Percentiles rank a stretch among this genome's conserved stretches.
These are phyloP conservation scores for Auricularia cornea DNA, from an alignment of 768 basidiomycete species.

Conservation along the genomic window DNA sequence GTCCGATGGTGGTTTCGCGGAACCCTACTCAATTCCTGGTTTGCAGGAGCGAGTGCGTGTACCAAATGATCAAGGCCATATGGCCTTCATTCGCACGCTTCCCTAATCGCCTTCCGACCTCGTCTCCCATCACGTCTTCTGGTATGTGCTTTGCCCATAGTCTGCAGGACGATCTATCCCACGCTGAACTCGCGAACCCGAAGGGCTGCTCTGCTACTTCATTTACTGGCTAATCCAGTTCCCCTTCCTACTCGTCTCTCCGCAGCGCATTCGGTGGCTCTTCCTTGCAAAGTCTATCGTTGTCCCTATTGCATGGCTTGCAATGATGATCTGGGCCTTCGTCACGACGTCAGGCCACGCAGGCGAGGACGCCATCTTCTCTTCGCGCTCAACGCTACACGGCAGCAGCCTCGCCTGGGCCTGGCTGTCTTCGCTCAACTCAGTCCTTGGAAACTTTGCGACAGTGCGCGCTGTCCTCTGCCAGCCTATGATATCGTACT, in stretches of 20 bases:
- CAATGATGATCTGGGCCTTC: constrained; percentile 75
- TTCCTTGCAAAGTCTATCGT: constrained; percentile 55
- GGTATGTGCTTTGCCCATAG: constrained; percentile 16
- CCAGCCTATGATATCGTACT: too few species aligned
- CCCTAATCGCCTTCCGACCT: constrained; percentile 52
- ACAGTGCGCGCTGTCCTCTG: constrained; percentile 23
- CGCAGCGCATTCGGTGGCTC: constrained; percentile 61
- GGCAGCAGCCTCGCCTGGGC: constrained; percentile 62
- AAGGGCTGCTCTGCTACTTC: constrained; percentile 58
- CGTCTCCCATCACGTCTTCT: constrained; percentile 53
- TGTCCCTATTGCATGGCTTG: constrained; percentile 32
- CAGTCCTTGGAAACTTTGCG: constrained; percentile 64
- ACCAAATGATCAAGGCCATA: constrained; percentile 51
- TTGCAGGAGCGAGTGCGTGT: constrained; percentile 61
- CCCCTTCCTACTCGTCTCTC: constrained; percentile 67
- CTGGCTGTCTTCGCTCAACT: constrained; percentile 71
- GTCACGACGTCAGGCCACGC: constrained; percentile 47
- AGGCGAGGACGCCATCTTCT: constrained; percentile 46
- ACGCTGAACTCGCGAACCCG: too few species aligned
- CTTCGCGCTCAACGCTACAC: constrained; percentile 39
- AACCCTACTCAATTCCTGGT: too few species aligned
- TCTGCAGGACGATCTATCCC: too few species aligned
- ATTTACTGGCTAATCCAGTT: constrained; percentile 73
- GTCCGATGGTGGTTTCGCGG: too few species aligned
- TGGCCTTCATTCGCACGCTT: constrained; percentile 65